A percentile compares a stretch with the other conserved stretches of the same genome.
Conservation (phyloP, 176 grass and related monocot genomes). For the Oryza glaberrima region DNA sequence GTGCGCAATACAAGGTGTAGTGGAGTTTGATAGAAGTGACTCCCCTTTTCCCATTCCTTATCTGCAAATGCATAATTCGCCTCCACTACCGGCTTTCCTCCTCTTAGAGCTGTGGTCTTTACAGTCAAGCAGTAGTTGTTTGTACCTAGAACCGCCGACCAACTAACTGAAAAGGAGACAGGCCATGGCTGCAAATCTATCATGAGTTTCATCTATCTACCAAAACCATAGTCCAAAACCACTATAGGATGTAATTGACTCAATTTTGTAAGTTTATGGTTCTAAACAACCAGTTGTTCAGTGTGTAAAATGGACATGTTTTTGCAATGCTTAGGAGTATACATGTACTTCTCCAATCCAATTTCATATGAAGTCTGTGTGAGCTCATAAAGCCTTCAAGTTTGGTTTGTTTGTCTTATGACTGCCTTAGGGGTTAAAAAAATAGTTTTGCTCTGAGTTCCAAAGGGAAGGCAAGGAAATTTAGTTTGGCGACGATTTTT, state of each 20-base stretch:
- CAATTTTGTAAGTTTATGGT: neutral
- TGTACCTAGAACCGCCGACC: neutral
- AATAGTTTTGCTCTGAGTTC: neutral
- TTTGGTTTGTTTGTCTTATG: neutral
- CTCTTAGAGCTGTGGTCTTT: constrained; percentile 5
- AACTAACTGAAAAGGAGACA: neutral
- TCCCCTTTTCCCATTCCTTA: constrained; percentile 17
- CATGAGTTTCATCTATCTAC: neutral
- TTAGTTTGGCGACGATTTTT: constrained; percentile 10
- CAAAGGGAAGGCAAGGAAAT: neutral
- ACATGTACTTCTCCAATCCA: neutral
- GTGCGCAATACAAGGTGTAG: constrained; percentile 22
- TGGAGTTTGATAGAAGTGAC: constrained; percentile 29
- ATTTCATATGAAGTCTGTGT: neutral
- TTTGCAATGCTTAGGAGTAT: neutral
- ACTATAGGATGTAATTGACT: neutral
- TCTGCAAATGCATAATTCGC: constrained; percentile 36
- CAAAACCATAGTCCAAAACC: neutral
- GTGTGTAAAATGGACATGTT: neutral
- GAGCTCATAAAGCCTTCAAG: constrained; percentile 1
- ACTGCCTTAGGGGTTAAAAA: neutral
- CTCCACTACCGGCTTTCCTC: constrained; percentile 3
- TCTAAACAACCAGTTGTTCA: neutral
- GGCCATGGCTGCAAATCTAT: neutral
- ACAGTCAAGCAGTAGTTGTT: neutral